Evolutionary conservation across 352 stramenopile species (phyloP), one percentile per base, ranked within the genome.

Genomic region (Peronospora belbahrii): DNA sequence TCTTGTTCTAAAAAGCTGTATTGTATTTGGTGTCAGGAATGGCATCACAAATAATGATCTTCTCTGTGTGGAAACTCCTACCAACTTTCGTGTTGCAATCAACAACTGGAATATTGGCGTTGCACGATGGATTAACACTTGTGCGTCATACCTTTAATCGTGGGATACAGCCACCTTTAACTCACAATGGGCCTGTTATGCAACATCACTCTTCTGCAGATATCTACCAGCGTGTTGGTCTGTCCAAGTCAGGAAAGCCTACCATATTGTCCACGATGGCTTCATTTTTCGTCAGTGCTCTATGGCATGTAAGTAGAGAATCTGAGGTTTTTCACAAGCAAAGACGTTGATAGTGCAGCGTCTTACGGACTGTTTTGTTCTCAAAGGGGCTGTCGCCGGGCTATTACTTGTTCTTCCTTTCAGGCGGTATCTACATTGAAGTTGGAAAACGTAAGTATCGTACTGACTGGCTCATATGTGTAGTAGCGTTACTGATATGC

Each of bases 61-160:
- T 30, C 50, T 93, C 3, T 88, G 74, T 28, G 82, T 93, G 6
- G 82, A 93, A 48, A n/a, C 88, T 2, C 82, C 82, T n/a, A 78
- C 70, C n/a, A 93, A 85, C 53, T 67, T 93, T 42, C 82, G 82
- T 34, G 79, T 89, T 14, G 79, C 74, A 17, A 90, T 90, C 51
- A 93, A 93, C 65, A 88, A 86, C 62, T 93, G 82, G 82, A 93
- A 93, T 62, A 93, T 84, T 35, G 81, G 81, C 11, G 82, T 93
- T 40, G 82, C 82, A 11, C 67, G 66, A 22, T 93, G 82, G 82
- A 84, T 87, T 51, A 90, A 93, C 56, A 90, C 82, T 14, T 93
- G 77, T 87, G 67, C 32, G 69, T 55, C 15, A 19, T 13, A 11
- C 13, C 4, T 23, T 22, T 45, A 38, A 18, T 5, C 13, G 22